Evolutionary conservation across 2,329 filamentous ascomycete genomes (phyloP), one percentile per base, ranked within the genome.

Genomic region (Clonostachys rosea): DNA sequence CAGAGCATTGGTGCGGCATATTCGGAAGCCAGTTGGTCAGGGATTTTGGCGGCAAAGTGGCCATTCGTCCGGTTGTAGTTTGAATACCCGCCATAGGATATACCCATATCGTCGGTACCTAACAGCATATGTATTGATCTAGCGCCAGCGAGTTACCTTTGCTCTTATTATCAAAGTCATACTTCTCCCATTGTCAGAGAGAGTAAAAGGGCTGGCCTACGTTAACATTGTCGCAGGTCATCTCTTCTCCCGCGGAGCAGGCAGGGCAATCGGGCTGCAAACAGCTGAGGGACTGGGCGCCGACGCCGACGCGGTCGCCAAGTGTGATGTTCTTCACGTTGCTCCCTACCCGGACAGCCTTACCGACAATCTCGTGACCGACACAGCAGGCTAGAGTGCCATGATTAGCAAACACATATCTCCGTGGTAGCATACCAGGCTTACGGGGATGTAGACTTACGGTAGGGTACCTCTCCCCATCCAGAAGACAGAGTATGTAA

Each of bases 1-100:
- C 86, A 89, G 40, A 89, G 70, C 77, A 89, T 81, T 5, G 86
- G 84, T 16, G 85, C 73, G 10, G 71, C 69, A 45, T 65, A 52
- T 44, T 68, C 71, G 4, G 63, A 64, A 3, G 60, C 54, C 7
- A 76, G 49, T 4, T 60, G 62, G 13, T 70, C 65, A 13, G 71
- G 72, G 42, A 76, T 72, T 55, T 70, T 71, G 53, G 76, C 53
- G 16, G 68, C 69, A 49, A 87, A 88, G 50, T 62, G 61, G 9
- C 59, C 61, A 10, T 16, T 35, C 5, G 41, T 34, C 13, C 46
- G 46, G 41, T 47, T 39, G 41, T 47, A 47, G 41, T 40, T n/a
- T 16, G 41, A 41, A 34, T 47, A 47, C 9, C 46, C 46, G 11
- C 46, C 46, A 11, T 34, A 36, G n/a, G 46, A 33, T 42, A 18